A percentile compares a stretch with the other conserved stretches of the same genome.
These are phyloP conservation scores for Aspergillus nomiae DNA, from an alignment of 2,329 filamentous ascomycete species.

Conservation along the genomic window DNA sequence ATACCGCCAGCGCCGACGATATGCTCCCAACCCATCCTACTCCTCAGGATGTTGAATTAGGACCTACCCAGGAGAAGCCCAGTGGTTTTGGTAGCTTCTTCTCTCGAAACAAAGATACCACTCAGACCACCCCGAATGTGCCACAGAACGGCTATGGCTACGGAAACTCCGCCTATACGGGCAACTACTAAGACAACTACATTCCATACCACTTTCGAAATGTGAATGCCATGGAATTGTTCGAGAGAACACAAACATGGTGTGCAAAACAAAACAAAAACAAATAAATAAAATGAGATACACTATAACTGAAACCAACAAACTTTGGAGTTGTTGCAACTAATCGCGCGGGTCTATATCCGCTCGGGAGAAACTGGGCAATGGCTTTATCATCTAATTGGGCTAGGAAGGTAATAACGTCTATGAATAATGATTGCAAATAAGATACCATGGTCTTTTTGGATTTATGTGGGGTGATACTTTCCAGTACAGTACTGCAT, in stretches of 20 bases:
- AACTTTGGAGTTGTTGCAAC: neutral
- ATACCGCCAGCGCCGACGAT: conserved; percentile 32
- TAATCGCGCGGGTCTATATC: neutral
- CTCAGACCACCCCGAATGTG: conserved; percentile 2
- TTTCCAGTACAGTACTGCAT: conserved; percentile 2
- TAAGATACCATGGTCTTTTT: conserved; percentile 7
- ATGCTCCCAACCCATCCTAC: conserved; percentile 42
- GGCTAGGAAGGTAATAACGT: neutral
- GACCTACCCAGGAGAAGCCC: conserved; percentile 19
- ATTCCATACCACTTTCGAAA: neutral
- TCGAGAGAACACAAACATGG: neutral
- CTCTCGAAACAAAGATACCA: conserved; percentile 25
- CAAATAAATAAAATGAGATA: neutral
- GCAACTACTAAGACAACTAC: conserved; percentile 25
- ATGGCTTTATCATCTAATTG: neutral
- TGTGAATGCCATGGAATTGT: neutral
- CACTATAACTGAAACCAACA: neutral
- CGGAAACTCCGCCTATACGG: conserved; percentile 35
- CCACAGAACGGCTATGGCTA: conserved; percentile 29
- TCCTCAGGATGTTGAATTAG: conserved; percentile 41
- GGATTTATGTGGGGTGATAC: neutral
- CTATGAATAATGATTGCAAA: conserved; percentile 6
- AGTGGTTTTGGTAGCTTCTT: conserved; percentile 19
- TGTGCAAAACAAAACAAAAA: neutral
- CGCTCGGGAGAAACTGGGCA: neutral